Evolutionary conservation across 371 early-diverging fungal genomes (phyloP).

Genomic region (Nosema muscidifuracis): DNA sequence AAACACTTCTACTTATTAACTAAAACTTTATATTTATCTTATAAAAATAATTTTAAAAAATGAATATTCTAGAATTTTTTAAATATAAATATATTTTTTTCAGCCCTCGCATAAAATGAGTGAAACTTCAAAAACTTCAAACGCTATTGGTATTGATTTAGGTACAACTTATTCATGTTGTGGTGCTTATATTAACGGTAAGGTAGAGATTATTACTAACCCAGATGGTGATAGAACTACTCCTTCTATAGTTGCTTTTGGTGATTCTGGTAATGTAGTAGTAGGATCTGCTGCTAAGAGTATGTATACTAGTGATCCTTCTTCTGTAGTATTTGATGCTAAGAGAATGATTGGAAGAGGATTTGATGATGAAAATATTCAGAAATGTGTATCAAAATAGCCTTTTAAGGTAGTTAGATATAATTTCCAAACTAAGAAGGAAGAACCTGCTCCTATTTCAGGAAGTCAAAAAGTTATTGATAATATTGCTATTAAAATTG

Average conservation of each 20-base stretch:
- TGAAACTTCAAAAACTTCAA: constrained; percentile 20
- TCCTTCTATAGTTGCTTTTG: constrained; percentile 83
- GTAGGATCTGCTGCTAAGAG: constrained; percentile 89
- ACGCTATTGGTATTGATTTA: constrained; percentile 69
- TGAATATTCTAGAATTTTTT: constrained; percentile 7
- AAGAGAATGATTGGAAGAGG: constrained; percentile 79
- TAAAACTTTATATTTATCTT: too few relatives aligned
- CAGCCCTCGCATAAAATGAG: not conserved
- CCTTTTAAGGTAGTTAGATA: constrained; percentile 58
- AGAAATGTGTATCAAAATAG: constrained; percentile 59
- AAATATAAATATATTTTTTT: not conserved
- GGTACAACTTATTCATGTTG: constrained; percentile 99
- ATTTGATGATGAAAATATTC: constrained; percentile 64
- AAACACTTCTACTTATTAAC: too few relatives aligned
- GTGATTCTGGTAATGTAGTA: constrained; percentile 70
- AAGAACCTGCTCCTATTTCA: constrained; percentile 38
- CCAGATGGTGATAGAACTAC: constrained; percentile 89
- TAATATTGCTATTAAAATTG: constrained; percentile 44
- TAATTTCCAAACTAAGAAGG: constrained; percentile 23
- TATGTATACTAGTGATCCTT: constrained; percentile 76
- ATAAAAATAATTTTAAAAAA: not conserved
- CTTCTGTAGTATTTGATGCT: constrained; percentile 83
- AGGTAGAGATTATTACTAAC: constrained; percentile 68
- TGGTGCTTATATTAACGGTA: constrained; percentile 86
- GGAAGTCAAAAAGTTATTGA: constrained; percentile 25